These are phyloP conservation scores for Spongospora subterranea DNA, from an alignment of 208 protist species.

Conservation along the genomic window DNA sequence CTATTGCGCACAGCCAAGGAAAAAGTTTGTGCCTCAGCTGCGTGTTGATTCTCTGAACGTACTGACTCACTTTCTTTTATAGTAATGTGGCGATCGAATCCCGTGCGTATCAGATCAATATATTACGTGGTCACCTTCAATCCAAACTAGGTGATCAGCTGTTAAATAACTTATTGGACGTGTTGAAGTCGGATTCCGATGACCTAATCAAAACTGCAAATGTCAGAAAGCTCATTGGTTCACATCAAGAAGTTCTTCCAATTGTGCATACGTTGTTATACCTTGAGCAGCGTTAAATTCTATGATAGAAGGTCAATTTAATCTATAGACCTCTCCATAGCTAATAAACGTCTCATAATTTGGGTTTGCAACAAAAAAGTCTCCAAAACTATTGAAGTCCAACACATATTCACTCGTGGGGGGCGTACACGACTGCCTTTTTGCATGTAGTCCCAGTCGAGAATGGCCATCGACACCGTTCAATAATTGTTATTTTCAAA, in stretches of 20 bases:
- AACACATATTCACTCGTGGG: no score
- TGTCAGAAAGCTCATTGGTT: neutral
- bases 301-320: no score
- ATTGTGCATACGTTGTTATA: conserved; percentile 35
- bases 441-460: no score
- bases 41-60: neutral
- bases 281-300: neutral
- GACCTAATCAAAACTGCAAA: neutral
- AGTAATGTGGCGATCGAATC: neutral
- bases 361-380: no score
- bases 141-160: neutral
- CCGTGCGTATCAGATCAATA: neutral
- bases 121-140: neutral
- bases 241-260: conserved; percentile 35
- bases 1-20: neutral
- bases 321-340: no score
- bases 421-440: no score
- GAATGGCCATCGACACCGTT: no score
- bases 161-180: neutral
- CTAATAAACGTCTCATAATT: no score
- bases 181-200: neutral
- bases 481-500: no score
- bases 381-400: no score
- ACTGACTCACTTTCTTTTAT: no score
- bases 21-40: neutral